Evolutionary conservation across 345 rosid species (phyloP).

Genomic region (Heritiera littoralis): DNA sequence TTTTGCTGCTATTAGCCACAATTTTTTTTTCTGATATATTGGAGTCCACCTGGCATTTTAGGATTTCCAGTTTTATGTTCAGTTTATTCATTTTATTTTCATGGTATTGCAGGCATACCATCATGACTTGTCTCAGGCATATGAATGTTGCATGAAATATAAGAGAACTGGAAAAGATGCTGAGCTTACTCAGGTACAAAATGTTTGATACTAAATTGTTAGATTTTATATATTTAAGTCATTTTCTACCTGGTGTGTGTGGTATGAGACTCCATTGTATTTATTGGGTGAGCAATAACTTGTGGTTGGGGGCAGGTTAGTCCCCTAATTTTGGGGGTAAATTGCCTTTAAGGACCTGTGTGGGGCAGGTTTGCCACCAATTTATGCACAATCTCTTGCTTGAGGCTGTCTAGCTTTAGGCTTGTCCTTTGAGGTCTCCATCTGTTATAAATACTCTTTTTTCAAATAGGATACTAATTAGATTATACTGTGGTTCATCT

Average conservation of each 20-base stretch:
- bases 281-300: not conserved
- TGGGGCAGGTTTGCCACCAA: not conserved
- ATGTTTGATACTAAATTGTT: not conserved
- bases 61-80: not conserved
- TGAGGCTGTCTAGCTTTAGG: not conserved
- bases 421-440: not conserved
- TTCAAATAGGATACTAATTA: not conserved
- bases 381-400: not conserved
- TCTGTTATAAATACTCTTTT: not conserved
- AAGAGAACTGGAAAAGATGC: conserved; percentile 90
- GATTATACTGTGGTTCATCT: not conserved
- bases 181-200: conserved; percentile 87
- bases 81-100: not conserved
- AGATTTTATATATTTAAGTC: not conserved
- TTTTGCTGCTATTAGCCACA: not conserved
- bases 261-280: not conserved
- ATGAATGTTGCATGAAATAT: conserved; percentile 90
- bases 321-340: not conserved
- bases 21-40: not conserved
- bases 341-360: not conserved
- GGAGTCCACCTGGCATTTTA: not conserved
- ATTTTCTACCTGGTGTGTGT: not conserved
- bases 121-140: conserved; percentile 82
- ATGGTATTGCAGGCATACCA: conserved; percentile 68
- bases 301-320: not conserved